Conservation (phyloP, 352 stramenopile genomes). For the Phytophthora europaea region DNA sequence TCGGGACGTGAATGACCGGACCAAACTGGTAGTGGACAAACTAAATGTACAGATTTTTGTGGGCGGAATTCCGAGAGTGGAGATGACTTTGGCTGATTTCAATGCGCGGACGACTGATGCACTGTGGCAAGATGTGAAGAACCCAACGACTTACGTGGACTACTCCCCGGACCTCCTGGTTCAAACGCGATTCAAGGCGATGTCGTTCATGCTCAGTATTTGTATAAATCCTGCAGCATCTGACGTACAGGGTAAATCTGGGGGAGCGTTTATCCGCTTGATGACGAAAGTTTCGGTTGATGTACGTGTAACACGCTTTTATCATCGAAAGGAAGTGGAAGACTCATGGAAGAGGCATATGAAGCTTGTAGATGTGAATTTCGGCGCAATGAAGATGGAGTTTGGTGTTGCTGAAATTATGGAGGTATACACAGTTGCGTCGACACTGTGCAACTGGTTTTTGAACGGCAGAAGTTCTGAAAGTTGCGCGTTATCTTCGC, state of each 20-base stretch:
- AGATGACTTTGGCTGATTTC: constrained; percentile 51
- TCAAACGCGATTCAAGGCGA: constrained; percentile 74
- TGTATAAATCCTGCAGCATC: constrained; percentile 24
- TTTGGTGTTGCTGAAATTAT: constrained; percentile 51
- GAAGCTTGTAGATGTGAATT: constrained; percentile 66
- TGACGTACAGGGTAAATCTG: background rate
- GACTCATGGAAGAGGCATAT: constrained; percentile 64
- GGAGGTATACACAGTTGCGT: constrained; percentile 38
- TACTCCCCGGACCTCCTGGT: constrained; percentile 68
- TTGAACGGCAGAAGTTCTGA: constrained; percentile 19
- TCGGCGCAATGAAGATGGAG: constrained; percentile 58
- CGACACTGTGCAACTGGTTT: constrained; percentile 37
- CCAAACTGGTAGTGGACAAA: constrained; percentile 62
- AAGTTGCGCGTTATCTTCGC: constrained; percentile 13
- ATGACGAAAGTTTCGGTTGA: constrained; percentile 57
- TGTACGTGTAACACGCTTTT: constrained; percentile 67
- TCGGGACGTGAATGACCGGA: constrained; percentile 58
- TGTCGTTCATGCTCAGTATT: constrained; percentile 64
- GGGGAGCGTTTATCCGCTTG: constrained; percentile 21
- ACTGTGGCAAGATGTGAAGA: constrained; percentile 73
- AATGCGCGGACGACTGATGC: constrained; percentile 71
- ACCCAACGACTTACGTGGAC: constrained; percentile 64
- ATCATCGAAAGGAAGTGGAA: constrained; percentile 47
- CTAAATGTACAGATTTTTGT: constrained; percentile 66
- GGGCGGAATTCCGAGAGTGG: constrained; percentile 40